Evolutionary conservation across 2,329 filamentous ascomycete genomes (phyloP), one percentile per base, ranked within the genome.

Genomic region (Fonsecaea erecta): DNA sequence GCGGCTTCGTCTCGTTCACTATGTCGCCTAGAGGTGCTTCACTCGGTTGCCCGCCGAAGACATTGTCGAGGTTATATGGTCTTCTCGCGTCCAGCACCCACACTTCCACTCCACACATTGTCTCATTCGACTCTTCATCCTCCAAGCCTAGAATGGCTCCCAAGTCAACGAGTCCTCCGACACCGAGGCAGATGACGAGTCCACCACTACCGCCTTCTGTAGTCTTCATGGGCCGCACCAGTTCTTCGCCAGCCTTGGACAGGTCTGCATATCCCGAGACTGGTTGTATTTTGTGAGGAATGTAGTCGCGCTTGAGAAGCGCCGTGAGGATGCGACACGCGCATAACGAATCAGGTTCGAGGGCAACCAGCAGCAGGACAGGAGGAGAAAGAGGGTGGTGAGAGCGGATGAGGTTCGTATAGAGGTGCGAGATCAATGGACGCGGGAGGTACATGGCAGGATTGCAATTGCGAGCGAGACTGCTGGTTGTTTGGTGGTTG

Each of bases 241-340:
- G 83, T 70, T 93, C 88, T 74, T 86, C 85, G 52, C 93, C 93
- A 24, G 90, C 90, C 71, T 87, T 88, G 74, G 91, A 85, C 53
- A 99, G 86, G 76, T 98, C 95, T 70, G 87, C 89, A 86, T 97
- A 98, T 62, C 95, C 95, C 21, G 92, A 88, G 61, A 99, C 90
- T 1, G 95, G 95, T 74, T 97, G 92, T 74, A 98, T 97, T 79
- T 97, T 98, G 81, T 98, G 94, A 14, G 90, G 91, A 72, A 99
- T 96, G 76, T 96, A 98, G 82, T 99, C 95, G 83, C 94, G 90
- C 80, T 96, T 97, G 66, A 99, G 84, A n/a, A 99, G 85, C 57
- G 90, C 86, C 2, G 94, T 96, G 54, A 99, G 87, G 67, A 99
- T 97, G 67, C 93, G 92, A 77, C 93, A 96, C 68, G 93, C 95